Evolutionary conservation across 345 rosid species (phyloP).

Genomic region (Acer campestre): DNA sequence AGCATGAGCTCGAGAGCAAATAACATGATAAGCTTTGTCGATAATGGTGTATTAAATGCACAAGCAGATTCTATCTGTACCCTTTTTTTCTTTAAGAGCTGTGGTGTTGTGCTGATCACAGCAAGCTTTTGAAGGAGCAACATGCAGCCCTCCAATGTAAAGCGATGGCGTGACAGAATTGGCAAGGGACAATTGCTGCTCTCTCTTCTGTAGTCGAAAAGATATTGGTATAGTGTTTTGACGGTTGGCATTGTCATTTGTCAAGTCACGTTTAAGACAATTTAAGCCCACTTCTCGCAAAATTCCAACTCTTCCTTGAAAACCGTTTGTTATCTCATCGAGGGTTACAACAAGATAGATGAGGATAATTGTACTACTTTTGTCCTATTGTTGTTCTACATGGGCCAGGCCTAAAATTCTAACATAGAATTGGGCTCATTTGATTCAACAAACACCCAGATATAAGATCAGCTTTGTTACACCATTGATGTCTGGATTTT

Average conservation of each 20-base stretch:
- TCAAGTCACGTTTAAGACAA: background rate
- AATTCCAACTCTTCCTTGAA: background rate
- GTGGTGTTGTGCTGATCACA: background rate
- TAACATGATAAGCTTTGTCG: background rate
- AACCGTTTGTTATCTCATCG: background rate
- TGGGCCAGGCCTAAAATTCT: background rate
- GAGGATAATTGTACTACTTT: background rate
- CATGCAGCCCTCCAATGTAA: background rate
- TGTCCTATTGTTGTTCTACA: background rate
- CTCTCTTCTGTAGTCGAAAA: background rate
- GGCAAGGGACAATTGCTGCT: background rate
- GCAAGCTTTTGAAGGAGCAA: background rate
- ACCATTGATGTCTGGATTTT: no score
- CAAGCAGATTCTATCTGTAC: background rate
- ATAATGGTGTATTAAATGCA: background rate
- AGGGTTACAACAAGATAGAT: no score
- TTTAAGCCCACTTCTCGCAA: background rate
- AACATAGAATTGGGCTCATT: background rate
- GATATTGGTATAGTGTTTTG: no score
- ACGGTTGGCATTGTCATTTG: background rate
- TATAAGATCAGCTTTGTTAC: no score
- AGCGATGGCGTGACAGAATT: background rate
- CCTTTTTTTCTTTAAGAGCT: background rate
- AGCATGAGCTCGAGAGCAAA: background rate
- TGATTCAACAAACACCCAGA: no score